Percentiles rank a stretch among this genome's conserved stretches.
Conservation (phyloP, 2,329 filamentous ascomycete genomes). For the Neonectria magnoliae region DNA sequence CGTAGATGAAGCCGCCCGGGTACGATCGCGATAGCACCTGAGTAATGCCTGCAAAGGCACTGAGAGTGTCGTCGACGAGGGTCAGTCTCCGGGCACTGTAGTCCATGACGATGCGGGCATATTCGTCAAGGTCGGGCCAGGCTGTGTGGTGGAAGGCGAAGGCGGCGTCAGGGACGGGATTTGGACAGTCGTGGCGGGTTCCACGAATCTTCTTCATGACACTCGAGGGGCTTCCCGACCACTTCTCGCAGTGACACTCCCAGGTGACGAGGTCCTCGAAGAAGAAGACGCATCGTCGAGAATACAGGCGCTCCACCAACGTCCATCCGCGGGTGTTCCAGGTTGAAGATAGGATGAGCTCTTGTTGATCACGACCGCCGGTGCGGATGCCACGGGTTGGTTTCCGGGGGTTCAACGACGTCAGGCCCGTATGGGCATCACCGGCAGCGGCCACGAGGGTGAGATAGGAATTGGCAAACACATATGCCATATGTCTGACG, state of each 20-base stretch:
- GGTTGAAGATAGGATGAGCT: constrained; percentile 50
- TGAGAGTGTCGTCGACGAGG: constrained; percentile 53
- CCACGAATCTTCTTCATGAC: constrained; percentile 47
- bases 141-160: constrained; percentile 53
- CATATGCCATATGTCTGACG: constrained; percentile 55
- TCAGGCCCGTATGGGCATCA: constrained; percentile 51
- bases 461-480: constrained; percentile 57
- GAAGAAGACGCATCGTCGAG: constrained; percentile 55
- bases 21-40: constrained; percentile 54
- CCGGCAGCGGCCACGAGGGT: constrained; percentile 56
- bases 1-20: constrained; percentile 55
- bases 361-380: constrained; percentile 47
- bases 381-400: constrained; percentile 39
- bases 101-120: constrained; percentile 55
- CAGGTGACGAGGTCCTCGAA: constrained; percentile 56
- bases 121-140: constrained; percentile 59
- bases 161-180: constrained; percentile 44
- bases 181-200: constrained; percentile 46
- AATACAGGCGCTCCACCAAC: constrained; percentile 55
- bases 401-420: constrained; percentile 49
- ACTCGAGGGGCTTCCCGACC: constrained; percentile 49
- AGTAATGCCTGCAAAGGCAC: constrained; percentile 56
- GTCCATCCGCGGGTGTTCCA: constrained; percentile 57
- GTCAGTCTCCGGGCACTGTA: constrained; percentile 54
- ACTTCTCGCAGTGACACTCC: constrained; percentile 58